phyloP scores from a whole-genome alignment of 2,329 filamentous ascomycete species.

The Colletotrichum tropicicola region DNA sequence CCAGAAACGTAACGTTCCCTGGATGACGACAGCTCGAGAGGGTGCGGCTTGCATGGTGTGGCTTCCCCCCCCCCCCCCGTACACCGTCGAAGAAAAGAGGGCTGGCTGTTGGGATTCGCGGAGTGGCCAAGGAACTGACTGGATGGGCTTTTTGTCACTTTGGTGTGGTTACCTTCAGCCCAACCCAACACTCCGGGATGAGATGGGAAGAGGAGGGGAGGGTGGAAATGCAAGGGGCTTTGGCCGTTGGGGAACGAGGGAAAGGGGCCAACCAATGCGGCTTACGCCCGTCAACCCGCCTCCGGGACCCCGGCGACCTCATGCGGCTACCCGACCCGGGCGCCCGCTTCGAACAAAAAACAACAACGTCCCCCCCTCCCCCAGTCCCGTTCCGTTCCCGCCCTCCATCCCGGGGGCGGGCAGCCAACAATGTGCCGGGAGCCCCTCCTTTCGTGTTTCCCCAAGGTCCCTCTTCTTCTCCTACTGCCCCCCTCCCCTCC shows the following conservation, averaged over 20 bases:
- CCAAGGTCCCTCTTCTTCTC: background rate
- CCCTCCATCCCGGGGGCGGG: background rate
- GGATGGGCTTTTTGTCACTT: too few relatives aligned
- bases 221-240: conserved; percentile 11
- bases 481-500: background rate
- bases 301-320: background rate
- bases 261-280: background rate
- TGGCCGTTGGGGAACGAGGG: too few relatives aligned
- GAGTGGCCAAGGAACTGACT: too few relatives aligned
- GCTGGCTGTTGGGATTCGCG: too few relatives aligned
- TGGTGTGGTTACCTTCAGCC: background rate
- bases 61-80: background rate
- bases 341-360: background rate
- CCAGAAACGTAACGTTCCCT: too few relatives aligned
- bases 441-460: background rate
- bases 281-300: background rate
- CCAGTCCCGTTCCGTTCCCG: conserved; percentile 4
- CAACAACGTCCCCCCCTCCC: background rate
- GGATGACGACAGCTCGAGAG: too few relatives aligned
- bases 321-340: conserved; percentile 23
- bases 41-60: background rate
- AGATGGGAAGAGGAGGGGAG: background rate
- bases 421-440: background rate
- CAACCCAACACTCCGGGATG: background rate
- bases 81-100: too few relatives aligned